Conservation (phyloP, 2,329 filamentous ascomycete species). For the Colletotrichum kahawae region DNA sequence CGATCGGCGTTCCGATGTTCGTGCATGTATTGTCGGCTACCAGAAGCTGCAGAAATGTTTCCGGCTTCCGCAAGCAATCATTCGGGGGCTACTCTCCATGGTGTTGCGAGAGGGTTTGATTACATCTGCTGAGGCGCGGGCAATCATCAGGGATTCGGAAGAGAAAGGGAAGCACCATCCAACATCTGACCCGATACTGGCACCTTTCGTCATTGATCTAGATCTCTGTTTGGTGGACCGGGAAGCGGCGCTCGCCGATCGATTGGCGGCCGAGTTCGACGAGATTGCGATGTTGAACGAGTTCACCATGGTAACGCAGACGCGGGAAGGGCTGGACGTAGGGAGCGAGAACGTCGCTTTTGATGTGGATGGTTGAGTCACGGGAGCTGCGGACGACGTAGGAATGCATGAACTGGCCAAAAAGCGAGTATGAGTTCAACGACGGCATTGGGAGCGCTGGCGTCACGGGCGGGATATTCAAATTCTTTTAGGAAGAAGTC, state of each 20-base stretch:
- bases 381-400: background rate
- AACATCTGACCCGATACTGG: background rate
- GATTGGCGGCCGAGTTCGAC: background rate
- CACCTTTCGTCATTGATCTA: background rate
- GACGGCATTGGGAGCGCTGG: background rate
- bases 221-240: background rate
- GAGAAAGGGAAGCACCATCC: background rate
- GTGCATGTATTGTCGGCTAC: background rate
- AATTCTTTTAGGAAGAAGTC: background rate
- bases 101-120: background rate
- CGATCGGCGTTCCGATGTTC: background rate
- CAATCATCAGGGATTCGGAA: background rate
- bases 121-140: background rate
- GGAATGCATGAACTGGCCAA: background rate
- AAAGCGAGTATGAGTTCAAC: background rate
- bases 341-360: background rate
- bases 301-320: background rate
- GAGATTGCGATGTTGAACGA: slow-evolving; percentile 10
- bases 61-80: background rate
- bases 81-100: background rate
- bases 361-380: background rate
- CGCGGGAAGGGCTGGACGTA: background rate
- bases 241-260: background rate
- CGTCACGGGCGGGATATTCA: background rate
- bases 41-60: background rate